Conservation (phyloP, 2,329 filamentous ascomycete genomes). For the Mycogone perniciosa region DNA sequence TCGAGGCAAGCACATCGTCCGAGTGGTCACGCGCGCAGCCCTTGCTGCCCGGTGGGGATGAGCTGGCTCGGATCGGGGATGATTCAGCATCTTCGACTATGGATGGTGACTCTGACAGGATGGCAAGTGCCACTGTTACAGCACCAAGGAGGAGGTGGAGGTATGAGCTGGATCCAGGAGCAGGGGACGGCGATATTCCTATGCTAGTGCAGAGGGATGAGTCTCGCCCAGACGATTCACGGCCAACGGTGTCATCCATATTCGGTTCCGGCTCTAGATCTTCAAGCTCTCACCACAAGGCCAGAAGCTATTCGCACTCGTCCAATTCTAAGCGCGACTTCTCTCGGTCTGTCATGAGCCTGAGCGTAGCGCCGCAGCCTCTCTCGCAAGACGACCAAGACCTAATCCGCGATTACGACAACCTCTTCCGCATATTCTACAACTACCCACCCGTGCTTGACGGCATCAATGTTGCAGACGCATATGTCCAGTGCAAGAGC, state of each 20-base stretch:
- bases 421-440: constrained; percentile 93
- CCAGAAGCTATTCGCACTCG: constrained; percentile 46
- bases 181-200: constrained; percentile 68
- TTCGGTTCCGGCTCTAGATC: constrained; percentile 42
- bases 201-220: constrained; percentile 79
- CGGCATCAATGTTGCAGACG: constrained; percentile 80
- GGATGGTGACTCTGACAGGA: constrained; percentile 15
- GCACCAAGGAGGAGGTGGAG: constrained; percentile 60
- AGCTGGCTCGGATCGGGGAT: constrained; percentile 51
- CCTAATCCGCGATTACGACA: constrained; percentile 86
- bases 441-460: constrained; percentile 82
- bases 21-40: constrained; percentile 53
- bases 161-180: constrained; percentile 78
- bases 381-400: constrained; percentile 61
- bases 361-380: constrained; percentile 44
- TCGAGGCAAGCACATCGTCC: constrained; percentile 75
- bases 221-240: constrained; percentile 10
- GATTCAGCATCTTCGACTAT: constrained; percentile 22
- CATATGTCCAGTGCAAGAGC: constrained; percentile 90
- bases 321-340: constrained; percentile 49
- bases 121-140: not conserved
- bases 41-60: constrained; percentile 28
- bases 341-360: constrained; percentile 82
- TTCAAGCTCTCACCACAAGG: constrained; percentile 30
- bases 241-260: constrained; percentile 21